Conservation (phyloP, 2,329 filamentous ascomycete genomes). For the Penicillium sp. region DNA sequence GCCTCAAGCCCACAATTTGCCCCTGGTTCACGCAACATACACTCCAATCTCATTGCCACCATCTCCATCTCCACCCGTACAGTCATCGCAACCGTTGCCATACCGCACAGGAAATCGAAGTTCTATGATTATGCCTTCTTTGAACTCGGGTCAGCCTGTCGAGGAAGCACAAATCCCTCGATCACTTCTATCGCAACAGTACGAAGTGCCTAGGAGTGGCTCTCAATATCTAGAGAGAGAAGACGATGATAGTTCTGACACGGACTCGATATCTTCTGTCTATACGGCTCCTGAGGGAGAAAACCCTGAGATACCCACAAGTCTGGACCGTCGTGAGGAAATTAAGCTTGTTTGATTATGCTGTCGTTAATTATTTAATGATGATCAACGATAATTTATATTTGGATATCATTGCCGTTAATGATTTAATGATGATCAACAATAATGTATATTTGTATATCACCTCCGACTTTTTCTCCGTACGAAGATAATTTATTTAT, state of each 20-base stretch:
- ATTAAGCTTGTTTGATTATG: background rate
- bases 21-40: background rate
- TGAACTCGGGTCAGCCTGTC: background rate
- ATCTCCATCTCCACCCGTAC: background rate
- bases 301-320: background rate
- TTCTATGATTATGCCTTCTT: background rate
- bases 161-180: background rate
- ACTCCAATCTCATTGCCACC: background rate
- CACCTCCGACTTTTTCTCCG: too few relatives aligned
- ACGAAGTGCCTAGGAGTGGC: background rate
- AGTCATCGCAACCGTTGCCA: background rate
- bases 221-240: background rate
- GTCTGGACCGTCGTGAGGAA: background rate
- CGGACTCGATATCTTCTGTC: slow-evolving; percentile 24
- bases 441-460: too few relatives aligned
- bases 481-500: too few relatives aligned
- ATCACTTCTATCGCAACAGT: background rate
- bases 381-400: background rate
- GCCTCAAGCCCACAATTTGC: background rate
- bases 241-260: slow-evolving; percentile 16
- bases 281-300: slow-evolving; percentile 26
- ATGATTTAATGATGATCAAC: background rate
- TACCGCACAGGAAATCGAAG: background rate
- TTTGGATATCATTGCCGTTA: too few relatives aligned
- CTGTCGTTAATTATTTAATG: background rate